Evolutionary conservation across 495 filamentous ascomycete species (phyloP).

Genomic region (Penicillium turbatum): DNA sequence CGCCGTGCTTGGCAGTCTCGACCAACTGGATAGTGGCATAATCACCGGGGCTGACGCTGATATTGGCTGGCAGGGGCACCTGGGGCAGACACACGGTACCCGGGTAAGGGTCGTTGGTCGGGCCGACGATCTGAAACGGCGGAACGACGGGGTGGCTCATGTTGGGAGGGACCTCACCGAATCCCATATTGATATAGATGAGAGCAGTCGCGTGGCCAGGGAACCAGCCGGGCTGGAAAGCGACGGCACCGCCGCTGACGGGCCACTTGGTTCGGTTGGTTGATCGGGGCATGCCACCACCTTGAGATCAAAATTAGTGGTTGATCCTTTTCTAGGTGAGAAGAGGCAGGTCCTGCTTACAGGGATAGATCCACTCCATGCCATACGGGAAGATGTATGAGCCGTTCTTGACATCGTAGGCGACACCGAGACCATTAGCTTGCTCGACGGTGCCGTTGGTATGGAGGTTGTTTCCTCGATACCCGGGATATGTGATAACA

Average conservation of each 20-base stretch:
- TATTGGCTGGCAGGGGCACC: constrained; percentile 75
- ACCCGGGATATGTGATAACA: constrained; percentile 88
- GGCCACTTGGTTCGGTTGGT: constrained; percentile 92
- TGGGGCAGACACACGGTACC: constrained; percentile 88
- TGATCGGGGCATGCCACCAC: constrained; percentile 76
- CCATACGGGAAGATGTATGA: constrained; percentile 68
- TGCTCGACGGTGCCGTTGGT: constrained; percentile 59
- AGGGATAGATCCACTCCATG: constrained; percentile 99
- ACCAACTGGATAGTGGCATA: constrained; percentile 94
- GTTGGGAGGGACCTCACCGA: constrained; percentile 78
- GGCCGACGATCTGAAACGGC: constrained; percentile 82
- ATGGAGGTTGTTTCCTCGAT: constrained; percentile 88
- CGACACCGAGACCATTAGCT: constrained; percentile 43
- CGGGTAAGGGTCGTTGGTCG: constrained; percentile 72
- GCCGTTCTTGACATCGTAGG: constrained; percentile 37
- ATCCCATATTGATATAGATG: constrained; percentile 91
- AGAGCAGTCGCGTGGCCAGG: constrained; percentile 79
- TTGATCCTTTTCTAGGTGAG: background rate
- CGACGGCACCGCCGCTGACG: constrained; percentile 74
- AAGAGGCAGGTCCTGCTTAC: constrained; percentile 47
- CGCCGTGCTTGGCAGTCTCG: constrained; percentile 85
- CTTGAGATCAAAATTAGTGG: constrained; percentile 40
- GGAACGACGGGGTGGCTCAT: constrained; percentile 81
- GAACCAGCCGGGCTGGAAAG: constrained; percentile 94
- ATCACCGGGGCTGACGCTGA: constrained; percentile 70